Conservation (phyloP, 768 basidiomycete genomes). For the Leccinum uliginosum region DNA sequence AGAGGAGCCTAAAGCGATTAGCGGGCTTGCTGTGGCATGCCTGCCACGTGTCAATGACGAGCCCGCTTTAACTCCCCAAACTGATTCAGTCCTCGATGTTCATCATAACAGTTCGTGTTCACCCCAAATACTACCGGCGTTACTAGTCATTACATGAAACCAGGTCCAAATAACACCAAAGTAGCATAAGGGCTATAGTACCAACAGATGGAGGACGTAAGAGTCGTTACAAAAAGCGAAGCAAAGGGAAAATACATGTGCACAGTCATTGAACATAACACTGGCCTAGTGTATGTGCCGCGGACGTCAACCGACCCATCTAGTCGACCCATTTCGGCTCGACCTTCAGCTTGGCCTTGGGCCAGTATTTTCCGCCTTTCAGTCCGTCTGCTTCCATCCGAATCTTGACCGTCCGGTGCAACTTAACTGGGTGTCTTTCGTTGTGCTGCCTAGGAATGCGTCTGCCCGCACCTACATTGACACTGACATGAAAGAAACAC, state of each 20-base stretch:
- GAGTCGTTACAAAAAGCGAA: not conserved
- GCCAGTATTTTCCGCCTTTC: slow-evolving; percentile 34
- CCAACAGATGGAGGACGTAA: not conserved
- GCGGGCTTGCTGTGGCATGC: too few relatives aligned
- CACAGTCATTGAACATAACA: not conserved
- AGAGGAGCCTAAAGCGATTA: not conserved
- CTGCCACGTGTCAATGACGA: not conserved
- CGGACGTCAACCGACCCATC: not conserved
- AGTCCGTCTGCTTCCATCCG: slow-evolving; percentile 47
- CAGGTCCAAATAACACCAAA: not conserved
- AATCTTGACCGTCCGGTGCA: slow-evolving; percentile 46
- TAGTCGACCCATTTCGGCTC: slow-evolving; percentile 41
- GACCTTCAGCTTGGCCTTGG: slow-evolving; percentile 35
- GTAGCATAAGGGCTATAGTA: not conserved
- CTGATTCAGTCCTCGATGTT: too few relatives aligned
- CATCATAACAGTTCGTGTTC: not conserved
- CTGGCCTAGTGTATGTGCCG: not conserved
- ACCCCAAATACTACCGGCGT: not conserved
- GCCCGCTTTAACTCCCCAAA: too few relatives aligned
- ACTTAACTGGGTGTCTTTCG: slow-evolving; percentile 37
- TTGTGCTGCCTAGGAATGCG: slow-evolving; percentile 36
- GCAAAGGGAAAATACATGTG: not conserved
- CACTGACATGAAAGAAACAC: not conserved
- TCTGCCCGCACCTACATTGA: slow-evolving; percentile 41
- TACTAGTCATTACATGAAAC: not conserved